Evolutionary conservation across 805 yeast genomes (phyloP), one percentile per base, ranked within the genome.

Genomic region (Wickerhamomyces hampshirensis): DNA sequence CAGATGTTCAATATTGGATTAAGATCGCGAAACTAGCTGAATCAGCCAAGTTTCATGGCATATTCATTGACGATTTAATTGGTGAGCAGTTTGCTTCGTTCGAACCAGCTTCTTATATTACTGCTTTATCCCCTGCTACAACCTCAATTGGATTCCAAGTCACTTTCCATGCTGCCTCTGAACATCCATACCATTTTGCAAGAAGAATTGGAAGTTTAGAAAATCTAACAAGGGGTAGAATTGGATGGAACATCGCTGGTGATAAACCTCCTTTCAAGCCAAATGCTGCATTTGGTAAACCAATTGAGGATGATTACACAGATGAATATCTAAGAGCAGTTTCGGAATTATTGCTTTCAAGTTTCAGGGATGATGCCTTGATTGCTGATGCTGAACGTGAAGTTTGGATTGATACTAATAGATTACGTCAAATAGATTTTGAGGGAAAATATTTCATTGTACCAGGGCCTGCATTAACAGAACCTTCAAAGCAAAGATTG

Each of bases 191-290:
- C 33, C 67, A 60, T 45, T 56, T 67, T 31, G 65, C 69, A n/a
- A 51, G 71, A 44, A 51, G 71, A 34, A 42, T 65, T 35, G 67
- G 69, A 8, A 66, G 72, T 2, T 52, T 67, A 29, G 72, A 21
- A 7, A 68, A 67, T 38, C 54, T 67, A 28, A 57, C 68, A 7
- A 56, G 58, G 17, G 73, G 73, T 13, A 56, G 72, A 44, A 50
- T 68, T 38, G 73, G 71, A 18, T 67, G 73, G 73, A 67, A 67
- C 40, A 57, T 67, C 62, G 63, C 43, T 43, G 32, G 5, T 40
- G 49, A 29, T 62, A 17, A 72, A 66, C 23, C 59, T 68, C 11
- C 62, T 52, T 63, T 17, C 64, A 67, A 9, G 11, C 24, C 24
- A 8, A 7, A 8, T 7, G 11, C 10, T 11, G 7, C 24, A 8